Evolutionary conservation across 1,284 basidiomycete species (phyloP), one percentile per base, ranked within the genome.

Genomic region (Chalciporus sp.): DNA sequence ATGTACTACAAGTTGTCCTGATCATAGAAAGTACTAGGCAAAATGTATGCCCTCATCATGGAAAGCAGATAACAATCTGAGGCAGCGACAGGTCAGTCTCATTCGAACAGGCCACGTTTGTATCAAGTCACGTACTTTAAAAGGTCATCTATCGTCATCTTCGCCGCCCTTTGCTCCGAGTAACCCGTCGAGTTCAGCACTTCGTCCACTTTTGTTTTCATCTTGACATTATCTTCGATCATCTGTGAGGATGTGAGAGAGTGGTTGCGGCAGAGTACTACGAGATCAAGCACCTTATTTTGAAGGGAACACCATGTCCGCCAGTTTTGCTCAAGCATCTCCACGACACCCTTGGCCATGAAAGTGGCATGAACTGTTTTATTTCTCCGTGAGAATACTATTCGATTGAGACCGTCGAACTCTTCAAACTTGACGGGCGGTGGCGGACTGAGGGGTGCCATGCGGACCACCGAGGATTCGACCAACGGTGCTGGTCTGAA

Each of bases 401-500:
- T 95, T 40, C 92, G 81, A 47, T 88, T 93, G 58, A 99, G 76
- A 1, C 97, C 97, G 68, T 99, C 97, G 67, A 98, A 98, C 75
- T 99, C 96, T 65, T 97, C 95, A 63, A 99, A 99, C 64, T 88
- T 86, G 53, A 99, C 85, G 0, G 94, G 91, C 2, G 97, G 97
- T 0, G 97, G 96, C 1, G 97, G 97, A 69, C 99, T 95, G 52
- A 91, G 79, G 0, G 96, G 97, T 8, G 88, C 92, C 57, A 99
- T 83, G 46, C 96, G 83, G 42, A 99, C 88, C 52, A 99, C 97
- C 29, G 85, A 89, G 35, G 86, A 91, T 73, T 99, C 97, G 49
- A 99, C 97, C 70, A 94, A 85, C 0, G 97, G 97, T 26, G 97
- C 91, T 0, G 97, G 97, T 27, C 96, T 81, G 77, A 99, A 99